Percentiles rank a stretch among this genome's conserved stretches.
phyloP scores from a whole-genome alignment of 129 eudicot genomes.

The Lactuca sativa region DNA sequence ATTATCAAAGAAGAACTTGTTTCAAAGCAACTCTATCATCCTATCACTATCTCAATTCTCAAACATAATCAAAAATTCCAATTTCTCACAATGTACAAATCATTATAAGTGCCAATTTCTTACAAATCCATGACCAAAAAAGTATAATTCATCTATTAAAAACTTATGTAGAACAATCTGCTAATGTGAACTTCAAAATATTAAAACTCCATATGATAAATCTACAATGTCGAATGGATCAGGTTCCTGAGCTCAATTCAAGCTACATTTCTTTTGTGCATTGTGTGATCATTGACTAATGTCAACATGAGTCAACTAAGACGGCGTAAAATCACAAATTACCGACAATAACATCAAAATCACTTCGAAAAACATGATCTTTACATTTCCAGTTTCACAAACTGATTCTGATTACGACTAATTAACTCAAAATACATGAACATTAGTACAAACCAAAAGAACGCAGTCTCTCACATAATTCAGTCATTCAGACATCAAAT shows the following conservation, averaged over 20 bases:
- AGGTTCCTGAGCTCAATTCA: not conserved
- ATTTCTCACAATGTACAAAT: not conserved
- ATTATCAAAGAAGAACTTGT: not conserved
- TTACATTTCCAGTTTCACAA: conserved; percentile 15
- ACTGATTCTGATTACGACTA: conserved; percentile 1
- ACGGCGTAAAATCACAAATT: conserved; percentile 7
- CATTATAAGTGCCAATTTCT: not conserved
- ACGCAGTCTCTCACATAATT: conserved; percentile 12
- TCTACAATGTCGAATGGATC: not conserved
- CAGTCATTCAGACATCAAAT: conserved; percentile 13
- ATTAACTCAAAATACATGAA: not conserved
- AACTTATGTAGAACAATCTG: not conserved
- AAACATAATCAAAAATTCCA: conserved; percentile 3
- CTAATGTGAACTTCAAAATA: conserved; percentile 1
- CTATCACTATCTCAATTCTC: conserved; percentile 2
- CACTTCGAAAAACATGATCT: conserved; percentile 9
- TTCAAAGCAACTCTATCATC: not conserved
- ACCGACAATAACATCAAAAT: conserved; percentile 15
- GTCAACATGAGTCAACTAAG: conserved; percentile 10
- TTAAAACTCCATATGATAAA: not conserved
- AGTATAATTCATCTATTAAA: not conserved
- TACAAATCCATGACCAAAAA: conserved; percentile 13
- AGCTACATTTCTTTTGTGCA: conserved; percentile 22
- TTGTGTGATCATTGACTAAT: conserved; percentile 1
- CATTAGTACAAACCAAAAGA: not conserved